Conservation (phyloP, 148 eudicot species). For the Hydrangea macrophylla region DNA sequence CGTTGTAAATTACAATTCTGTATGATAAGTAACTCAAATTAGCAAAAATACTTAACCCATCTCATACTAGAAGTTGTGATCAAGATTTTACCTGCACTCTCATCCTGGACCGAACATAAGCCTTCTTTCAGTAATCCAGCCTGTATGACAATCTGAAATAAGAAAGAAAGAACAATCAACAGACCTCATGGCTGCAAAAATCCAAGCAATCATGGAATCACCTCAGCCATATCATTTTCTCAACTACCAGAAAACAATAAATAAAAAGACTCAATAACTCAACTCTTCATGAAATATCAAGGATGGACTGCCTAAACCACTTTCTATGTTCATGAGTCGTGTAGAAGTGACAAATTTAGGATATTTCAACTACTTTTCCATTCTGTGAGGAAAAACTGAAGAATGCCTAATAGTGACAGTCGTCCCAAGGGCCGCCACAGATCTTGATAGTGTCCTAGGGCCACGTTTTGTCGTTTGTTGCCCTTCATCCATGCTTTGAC, state of each 20-base stretch:
- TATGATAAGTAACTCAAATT: not conserved
- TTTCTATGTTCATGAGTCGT: not conserved
- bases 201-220: not conserved
- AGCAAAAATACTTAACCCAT: not conserved
- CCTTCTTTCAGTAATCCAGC: conserved; percentile 84
- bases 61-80: not conserved
- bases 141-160: conserved; percentile 65
- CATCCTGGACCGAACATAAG: conserved; percentile 92
- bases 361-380: not conserved
- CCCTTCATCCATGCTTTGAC: too few relatives aligned
- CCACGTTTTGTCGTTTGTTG: too few relatives aligned
- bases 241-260: too few relatives aligned
- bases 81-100: conserved; percentile 70
- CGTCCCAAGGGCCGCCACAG: too few relatives aligned
- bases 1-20: not conserved
- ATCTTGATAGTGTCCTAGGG: too few relatives aligned
- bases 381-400: too few relatives aligned
- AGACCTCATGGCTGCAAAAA: not conserved
- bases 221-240: too few relatives aligned
- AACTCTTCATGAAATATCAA: too few relatives aligned
- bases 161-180: conserved; percentile 4
- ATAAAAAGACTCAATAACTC: too few relatives aligned
- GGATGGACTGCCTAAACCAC: too few relatives aligned
- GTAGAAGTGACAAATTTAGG: not conserved
- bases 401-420: not conserved